A percentile compares a stretch with the other conserved stretches of the same genome.
Evolutionary conservation across 1,284 basidiomycete species (phyloP).

Genomic region (Pseudozyma flocculosa): DNA sequence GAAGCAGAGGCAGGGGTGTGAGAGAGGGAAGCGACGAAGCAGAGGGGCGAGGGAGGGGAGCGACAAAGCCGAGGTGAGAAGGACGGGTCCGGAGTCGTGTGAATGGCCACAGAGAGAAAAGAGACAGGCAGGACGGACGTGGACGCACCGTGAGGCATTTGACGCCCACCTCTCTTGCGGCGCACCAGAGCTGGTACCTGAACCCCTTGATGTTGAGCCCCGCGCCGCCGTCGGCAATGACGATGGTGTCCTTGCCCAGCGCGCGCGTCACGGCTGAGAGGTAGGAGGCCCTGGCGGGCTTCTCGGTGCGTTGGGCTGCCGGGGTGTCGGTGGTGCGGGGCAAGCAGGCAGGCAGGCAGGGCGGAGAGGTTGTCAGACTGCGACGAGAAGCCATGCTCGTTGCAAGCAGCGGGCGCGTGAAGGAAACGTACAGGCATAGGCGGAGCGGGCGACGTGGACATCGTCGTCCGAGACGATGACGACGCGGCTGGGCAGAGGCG

Average conservation of each 20-base stretch:
- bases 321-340: background rate
- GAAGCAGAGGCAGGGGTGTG: background rate
- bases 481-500: slow-evolving; percentile 59
- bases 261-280: slow-evolving; percentile 80
- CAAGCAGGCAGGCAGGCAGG: too few relatives aligned
- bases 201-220: slow-evolving; percentile 95
- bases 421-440: slow-evolving; percentile 62
- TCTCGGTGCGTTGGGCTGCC: slow-evolving; percentile 78
- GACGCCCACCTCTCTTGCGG: slow-evolving; percentile 81
- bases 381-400: too few relatives aligned
- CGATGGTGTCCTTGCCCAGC: slow-evolving; percentile 71
- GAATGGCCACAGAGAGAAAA: too few relatives aligned
- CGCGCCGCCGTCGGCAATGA: slow-evolving; percentile 75
- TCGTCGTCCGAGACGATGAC: slow-evolving; percentile 75
- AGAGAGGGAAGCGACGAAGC: too few relatives aligned
- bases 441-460: slow-evolving; percentile 68
- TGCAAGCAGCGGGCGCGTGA: too few relatives aligned
- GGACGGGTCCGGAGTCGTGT: too few relatives aligned
- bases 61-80: too few relatives aligned
- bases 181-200: slow-evolving; percentile 95
- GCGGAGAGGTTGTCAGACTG: too few relatives aligned
- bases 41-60: too few relatives aligned
- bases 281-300: slow-evolving; percentile 81
- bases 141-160: slow-evolving; percentile 81
- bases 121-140: too few relatives aligned